These are phyloP conservation scores for Thalia dealbata DNA, from an alignment of 176 grass and related monocot species.

Conservation along the genomic window DNA sequence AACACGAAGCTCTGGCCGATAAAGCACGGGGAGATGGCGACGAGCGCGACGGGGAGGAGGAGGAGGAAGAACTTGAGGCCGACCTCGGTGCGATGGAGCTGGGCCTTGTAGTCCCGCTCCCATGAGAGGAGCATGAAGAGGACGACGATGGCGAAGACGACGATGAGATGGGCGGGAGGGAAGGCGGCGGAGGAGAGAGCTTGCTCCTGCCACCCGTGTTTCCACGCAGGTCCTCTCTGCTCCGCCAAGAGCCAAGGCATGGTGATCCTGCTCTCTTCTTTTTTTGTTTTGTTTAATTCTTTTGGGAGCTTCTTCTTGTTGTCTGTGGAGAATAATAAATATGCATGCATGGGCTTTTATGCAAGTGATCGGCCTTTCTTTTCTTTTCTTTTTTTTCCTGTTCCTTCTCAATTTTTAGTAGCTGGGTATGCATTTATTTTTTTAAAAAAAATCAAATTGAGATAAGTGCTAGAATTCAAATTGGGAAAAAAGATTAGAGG, in stretches of 20 bases:
- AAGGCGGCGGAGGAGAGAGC: slow-evolving; percentile 44
- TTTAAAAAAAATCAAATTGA: no score
- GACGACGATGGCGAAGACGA: slow-evolving; percentile 69
- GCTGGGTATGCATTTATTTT: no score
- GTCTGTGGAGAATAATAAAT: no score
- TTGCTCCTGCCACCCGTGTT: slow-evolving; percentile 43
- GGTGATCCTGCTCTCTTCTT: no score
- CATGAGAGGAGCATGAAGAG: slow-evolving; percentile 63
- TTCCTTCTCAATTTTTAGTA: no score
- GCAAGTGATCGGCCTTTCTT: no score
- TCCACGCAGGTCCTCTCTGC: slow-evolving; percentile 36
- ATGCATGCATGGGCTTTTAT: no score
- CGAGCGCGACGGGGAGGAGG: slow-evolving; percentile 28
- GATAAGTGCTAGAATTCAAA: no score
- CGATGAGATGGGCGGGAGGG: slow-evolving; percentile 49
- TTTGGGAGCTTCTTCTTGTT: no score
- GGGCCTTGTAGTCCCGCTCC: slow-evolving; percentile 46
- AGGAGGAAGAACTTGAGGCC: slow-evolving; percentile 37
- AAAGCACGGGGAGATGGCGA: slow-evolving; percentile 17
- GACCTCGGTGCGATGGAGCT: slow-evolving; percentile 40
- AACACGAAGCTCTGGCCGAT: neutral
- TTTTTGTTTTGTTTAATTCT: no score
- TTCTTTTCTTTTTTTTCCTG: no score
- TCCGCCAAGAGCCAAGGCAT: slow-evolving; percentile 46
- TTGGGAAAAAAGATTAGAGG: no score